Evolutionary conservation across 208 protist genomes (phyloP), one percentile per base, ranked within the genome.

Genomic region (Leishmania amazonensis): DNA sequence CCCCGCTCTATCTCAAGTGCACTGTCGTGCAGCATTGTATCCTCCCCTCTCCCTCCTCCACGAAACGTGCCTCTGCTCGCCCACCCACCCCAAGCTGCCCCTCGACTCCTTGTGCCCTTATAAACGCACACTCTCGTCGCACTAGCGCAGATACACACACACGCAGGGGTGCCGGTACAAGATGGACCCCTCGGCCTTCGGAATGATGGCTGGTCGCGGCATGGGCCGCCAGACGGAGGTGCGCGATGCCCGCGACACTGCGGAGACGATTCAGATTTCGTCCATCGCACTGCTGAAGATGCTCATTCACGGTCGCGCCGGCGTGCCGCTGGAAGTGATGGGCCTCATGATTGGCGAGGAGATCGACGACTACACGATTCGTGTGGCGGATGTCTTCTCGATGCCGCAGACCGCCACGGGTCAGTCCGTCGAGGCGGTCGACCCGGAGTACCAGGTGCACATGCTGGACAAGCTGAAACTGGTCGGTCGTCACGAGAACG

Each of bases 251-350:
- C 89, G 88, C 24, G 99, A 99, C 90, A 99, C 99, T 21, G 93
- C 99, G 17, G 99, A 99, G 87, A 99, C 97, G 51, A 96, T 99
- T 31, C 97, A 99, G 85, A 99, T 99, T 60, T 99, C 98, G 2
- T 99, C 99, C 42, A 96, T 99, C 19, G 99, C 99, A n/a, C 95
- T 99, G 31, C 94, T 99, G 40, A 99, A 99, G 94, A 99, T 99
- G 99, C 96, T 99, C 42, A 99, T 99, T 83, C 99, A 99, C 88
- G 99, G 99, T 38, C 95, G 99, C 53, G 99, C 99, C 40, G 99
- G 99, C 72, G 99, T 99, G 51, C 99, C 99, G 57, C 97, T 99
- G 79, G 99, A 99, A 91, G 99, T 99, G 73, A 99, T 99, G 99
- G 99, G 99, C 24, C 94, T 99, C 35, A 99, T 99, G 99, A 97